A percentile compares a stretch with the other conserved stretches of the same genome.
Evolutionary conservation across 2,329 filamentous ascomycete genomes (phyloP).

Genomic region (Teratosphaeriaceae sp.): DNA sequence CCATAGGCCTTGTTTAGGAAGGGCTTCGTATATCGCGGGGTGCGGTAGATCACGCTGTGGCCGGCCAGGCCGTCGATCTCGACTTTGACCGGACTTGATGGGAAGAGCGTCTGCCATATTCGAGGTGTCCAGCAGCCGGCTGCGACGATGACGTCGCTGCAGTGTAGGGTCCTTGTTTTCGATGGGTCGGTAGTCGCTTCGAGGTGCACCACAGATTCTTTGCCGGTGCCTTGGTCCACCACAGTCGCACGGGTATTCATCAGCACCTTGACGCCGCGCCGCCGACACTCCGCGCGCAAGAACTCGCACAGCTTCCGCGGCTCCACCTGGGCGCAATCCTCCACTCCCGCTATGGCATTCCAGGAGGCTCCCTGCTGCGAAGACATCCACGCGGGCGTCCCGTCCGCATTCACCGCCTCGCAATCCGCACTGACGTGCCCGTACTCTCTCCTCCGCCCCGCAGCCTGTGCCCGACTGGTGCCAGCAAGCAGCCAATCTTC

Average conservation of each 20-base stretch:
- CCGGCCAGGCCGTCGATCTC: constrained; percentile 1
- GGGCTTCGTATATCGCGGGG: constrained; percentile 1
- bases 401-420: neutral
- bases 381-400: constrained; percentile 1
- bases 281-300: neutral
- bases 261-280: neutral
- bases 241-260: neutral
- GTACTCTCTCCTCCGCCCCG: neutral
- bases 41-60: constrained; percentile 3
- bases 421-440: neutral
- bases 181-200: neutral
- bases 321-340: constrained; percentile 2
- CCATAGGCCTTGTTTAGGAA: neutral
- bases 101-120: neutral
- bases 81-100: neutral
- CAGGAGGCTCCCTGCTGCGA: neutral
- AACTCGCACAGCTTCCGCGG: constrained; percentile 2
- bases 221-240: neutral
- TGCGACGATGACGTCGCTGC: neutral
- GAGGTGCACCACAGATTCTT: neutral
- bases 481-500: constrained; percentile 4
- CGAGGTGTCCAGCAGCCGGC: constrained; percentile 3
- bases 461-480: constrained; percentile 2
- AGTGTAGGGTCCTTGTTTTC: neutral
- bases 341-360: neutral